These are phyloP conservation scores for Eucommia ulmoides DNA, from an alignment of 257 asterid species.

Conservation along the genomic window DNA sequence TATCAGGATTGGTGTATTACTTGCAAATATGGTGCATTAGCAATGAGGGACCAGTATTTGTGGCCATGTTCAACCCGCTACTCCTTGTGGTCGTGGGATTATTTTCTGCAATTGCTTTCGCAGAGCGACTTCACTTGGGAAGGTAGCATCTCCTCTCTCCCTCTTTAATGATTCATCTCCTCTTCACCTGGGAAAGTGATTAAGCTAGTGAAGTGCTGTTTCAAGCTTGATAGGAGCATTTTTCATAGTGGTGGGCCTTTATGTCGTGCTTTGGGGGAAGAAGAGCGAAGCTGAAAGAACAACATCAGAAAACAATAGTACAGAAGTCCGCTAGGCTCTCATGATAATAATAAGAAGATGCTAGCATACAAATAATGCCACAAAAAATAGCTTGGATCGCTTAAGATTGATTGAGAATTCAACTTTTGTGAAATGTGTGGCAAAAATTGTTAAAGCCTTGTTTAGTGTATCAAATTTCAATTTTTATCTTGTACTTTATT, in stretches of 20 bases:
- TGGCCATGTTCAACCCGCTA: constrained; percentile 12
- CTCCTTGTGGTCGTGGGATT: constrained; percentile 7
- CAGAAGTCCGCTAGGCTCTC: too few species aligned
- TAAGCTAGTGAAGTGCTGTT: too few species aligned
- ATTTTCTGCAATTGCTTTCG: constrained; percentile 13
- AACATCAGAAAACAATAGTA: too few species aligned
- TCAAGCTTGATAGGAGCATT: neutral
- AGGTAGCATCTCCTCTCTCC: neutral
- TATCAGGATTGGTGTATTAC: constrained; percentile 6
- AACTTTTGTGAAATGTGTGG: too few species aligned
- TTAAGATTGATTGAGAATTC: too few species aligned
- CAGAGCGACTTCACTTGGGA: constrained; percentile 18
- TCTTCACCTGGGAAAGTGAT: neutral
- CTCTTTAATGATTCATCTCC: neutral
- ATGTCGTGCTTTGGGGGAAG: neutral
- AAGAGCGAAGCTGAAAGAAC: neutral
- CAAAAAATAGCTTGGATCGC: too few species aligned
- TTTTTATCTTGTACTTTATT: too few species aligned
- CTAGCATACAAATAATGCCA: too few species aligned
- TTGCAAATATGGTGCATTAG: constrained; percentile 12
- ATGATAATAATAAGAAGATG: too few species aligned
- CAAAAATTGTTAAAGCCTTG: too few species aligned
- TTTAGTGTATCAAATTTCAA: too few species aligned
- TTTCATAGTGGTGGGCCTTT: neutral
- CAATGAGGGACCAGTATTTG: constrained; percentile 15